Percentiles rank a stretch among this genome's conserved stretches.
Conservation (phyloP, 1,284 basidiomycete genomes). For the Sanguinoderma infundibulare region DNA sequence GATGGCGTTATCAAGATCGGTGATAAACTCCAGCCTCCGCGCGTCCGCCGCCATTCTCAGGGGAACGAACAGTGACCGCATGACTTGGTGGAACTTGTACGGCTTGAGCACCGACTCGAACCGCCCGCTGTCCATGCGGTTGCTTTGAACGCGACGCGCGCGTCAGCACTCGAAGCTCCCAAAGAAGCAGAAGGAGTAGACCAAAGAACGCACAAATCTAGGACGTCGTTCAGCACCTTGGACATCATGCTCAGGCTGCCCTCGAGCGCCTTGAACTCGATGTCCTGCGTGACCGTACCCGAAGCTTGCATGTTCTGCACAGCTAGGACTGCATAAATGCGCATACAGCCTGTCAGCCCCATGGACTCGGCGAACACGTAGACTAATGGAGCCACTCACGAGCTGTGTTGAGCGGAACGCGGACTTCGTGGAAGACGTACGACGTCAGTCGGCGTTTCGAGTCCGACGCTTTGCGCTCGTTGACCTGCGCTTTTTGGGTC, state of each 20-base stretch:
- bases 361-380: neutral
- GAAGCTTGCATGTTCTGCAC: slow-evolving; percentile 89
- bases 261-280: slow-evolving; percentile 82
- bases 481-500: slow-evolving; percentile 85
- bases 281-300: slow-evolving; percentile 66
- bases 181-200: too few relatives aligned
- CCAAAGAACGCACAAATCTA: slow-evolving; percentile 67
- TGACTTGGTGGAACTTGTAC: slow-evolving; percentile 84
- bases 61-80: slow-evolving; percentile 81
- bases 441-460: slow-evolving; percentile 83
- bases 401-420: slow-evolving; percentile 91
- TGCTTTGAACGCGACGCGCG: slow-evolving; percentile 33
- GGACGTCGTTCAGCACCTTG: slow-evolving; percentile 90
- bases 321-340: slow-evolving; percentile 62
- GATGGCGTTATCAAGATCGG: slow-evolving; percentile 74
- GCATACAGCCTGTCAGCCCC: neutral
- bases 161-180: neutral
- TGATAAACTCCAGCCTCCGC: slow-evolving; percentile 68
- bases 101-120: slow-evolving; percentile 79
- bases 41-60: slow-evolving; percentile 78
- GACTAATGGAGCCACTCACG: slow-evolving; percentile 55
- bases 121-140: slow-evolving; percentile 79
- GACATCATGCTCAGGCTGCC: slow-evolving; percentile 90
- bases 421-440: slow-evolving; percentile 65
- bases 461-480: slow-evolving; percentile 80